Base-by-base conservation (phyloP, 1,284 basidiomycete genomes). In the Ceratobasidium sp. region DNA sequence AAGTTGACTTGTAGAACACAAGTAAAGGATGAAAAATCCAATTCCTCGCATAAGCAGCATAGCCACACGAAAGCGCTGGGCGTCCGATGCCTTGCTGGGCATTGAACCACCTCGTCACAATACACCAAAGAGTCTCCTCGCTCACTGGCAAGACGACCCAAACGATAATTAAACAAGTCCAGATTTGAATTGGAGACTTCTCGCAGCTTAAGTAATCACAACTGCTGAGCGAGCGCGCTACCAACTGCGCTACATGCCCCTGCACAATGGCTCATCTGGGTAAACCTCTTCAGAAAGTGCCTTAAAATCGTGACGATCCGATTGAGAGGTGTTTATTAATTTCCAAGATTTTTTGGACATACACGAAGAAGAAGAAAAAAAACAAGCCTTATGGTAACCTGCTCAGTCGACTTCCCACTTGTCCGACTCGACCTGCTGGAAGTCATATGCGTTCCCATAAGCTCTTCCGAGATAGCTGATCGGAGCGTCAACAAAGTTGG, bases 391-490 rank as follows among this genome's bases (percentile, higher is more conserved):
- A 34, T 6, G 31, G n/a, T n/a, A 34, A 34, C 6, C 31, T 2
- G 6, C 31, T 34, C 31, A 66, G 9, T 49, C 31, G n/a, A 29
- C 24, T 22, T 51, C 51, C 65, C 65, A 69, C 13, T 56, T 54
- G 39, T 69, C 65, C 22, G 53, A 43, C 41, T 71, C 66, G 22
- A 54, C 48, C 46, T 75, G 74, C 6, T 54, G 41, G 34, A 75
- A 75, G 51, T 75, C 68, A 39, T 75, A 75, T 2, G 74, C 74
- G 56, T 75, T 75, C 24, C 74, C 74, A 53, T 37, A 75, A 3
- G 74, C 65, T 16, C 65, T 8, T 43, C 64, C 58, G 19, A 75
- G 65, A 49, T 75, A 72, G 22, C 61, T 63, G 48, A 71, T 69
- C 7, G 74, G 53, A 24, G n/a, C 58, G n/a, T 68, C 65, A 16